phyloP scores from a whole-genome alignment of 805 yeast species.

The Candida oleophila region DNA sequence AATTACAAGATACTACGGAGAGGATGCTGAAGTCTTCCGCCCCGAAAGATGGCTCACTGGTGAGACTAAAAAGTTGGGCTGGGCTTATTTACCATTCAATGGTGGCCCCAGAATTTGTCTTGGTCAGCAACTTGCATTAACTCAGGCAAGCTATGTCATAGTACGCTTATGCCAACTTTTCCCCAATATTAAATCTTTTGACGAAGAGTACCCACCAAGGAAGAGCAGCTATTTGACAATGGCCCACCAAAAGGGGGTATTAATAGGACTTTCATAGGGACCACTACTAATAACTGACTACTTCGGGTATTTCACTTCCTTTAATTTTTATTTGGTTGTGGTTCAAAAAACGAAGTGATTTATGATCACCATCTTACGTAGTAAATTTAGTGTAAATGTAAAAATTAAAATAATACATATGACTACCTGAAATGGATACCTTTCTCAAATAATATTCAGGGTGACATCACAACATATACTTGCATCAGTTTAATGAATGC shows the following conservation, averaged over 20 bases:
- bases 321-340: too few species aligned
- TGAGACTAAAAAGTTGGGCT: slow-evolving; percentile 25
- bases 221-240: slow-evolving; percentile 29
- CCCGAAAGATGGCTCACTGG: slow-evolving; percentile 39
- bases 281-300: too few species aligned
- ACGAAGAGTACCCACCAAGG: slow-evolving; percentile 22
- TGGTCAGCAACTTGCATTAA: slow-evolving; percentile 39
- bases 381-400: too few species aligned
- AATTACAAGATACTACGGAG: slow-evolving; percentile 28
- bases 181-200: slow-evolving; percentile 19
- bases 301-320: too few species aligned
- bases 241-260: background rate
- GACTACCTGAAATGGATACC: too few species aligned
- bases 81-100: slow-evolving; percentile 36
- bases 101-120: slow-evolving; percentile 39
- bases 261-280: background rate
- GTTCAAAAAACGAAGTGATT: too few species aligned
- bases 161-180: slow-evolving; percentile 28
- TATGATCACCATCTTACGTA: too few species aligned
- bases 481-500: too few species aligned
- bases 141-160: slow-evolving; percentile 32
- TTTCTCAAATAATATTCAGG: too few species aligned
- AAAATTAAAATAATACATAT: too few species aligned
- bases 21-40: slow-evolving; percentile 31
- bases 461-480: too few species aligned